Conservation (phyloP, 106 monocot genomes). For the Dendrobium chrysotoxum region DNA sequence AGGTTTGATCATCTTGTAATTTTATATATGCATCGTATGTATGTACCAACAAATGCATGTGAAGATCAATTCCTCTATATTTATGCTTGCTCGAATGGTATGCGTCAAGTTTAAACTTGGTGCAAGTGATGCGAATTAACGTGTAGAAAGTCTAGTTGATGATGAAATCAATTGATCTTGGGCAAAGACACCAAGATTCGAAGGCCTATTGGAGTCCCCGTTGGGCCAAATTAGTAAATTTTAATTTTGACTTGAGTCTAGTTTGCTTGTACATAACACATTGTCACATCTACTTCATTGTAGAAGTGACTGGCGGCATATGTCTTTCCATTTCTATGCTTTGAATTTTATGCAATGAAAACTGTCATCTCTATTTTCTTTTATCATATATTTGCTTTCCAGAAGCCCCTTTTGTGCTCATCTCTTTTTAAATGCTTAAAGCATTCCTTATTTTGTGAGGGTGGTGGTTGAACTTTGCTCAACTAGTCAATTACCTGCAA, state of each 20-base stretch:
- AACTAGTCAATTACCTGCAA: not conserved
- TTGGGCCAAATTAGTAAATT: not conserved
- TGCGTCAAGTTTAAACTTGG: not conserved
- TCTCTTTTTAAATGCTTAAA: not conserved
- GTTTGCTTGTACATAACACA: not conserved
- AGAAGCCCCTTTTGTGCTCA: not conserved
- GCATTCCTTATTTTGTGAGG: not conserved
- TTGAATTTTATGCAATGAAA: not conserved
- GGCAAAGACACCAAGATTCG: not conserved
- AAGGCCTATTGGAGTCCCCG: not conserved
- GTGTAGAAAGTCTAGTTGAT: not conserved
- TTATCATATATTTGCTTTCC: not conserved
- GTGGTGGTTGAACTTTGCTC: not conserved
- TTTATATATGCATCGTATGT: not conserved
- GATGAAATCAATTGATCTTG: not conserved
- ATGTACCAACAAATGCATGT: not conserved
- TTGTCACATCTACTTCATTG: not conserved
- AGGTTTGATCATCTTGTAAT: not conserved
- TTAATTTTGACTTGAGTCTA: not conserved
- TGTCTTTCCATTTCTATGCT: not conserved
- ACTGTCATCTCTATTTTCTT: not conserved
- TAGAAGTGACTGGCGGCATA: not conserved
- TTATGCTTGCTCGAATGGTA: not conserved
- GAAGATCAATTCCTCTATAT: not conserved
- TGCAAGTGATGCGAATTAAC: not conserved